A percentile compares a stretch with the other conserved stretches of the same genome.
phyloP scores from a whole-genome alignment of 345 rosid species.

The Turritis glabra region DNA sequence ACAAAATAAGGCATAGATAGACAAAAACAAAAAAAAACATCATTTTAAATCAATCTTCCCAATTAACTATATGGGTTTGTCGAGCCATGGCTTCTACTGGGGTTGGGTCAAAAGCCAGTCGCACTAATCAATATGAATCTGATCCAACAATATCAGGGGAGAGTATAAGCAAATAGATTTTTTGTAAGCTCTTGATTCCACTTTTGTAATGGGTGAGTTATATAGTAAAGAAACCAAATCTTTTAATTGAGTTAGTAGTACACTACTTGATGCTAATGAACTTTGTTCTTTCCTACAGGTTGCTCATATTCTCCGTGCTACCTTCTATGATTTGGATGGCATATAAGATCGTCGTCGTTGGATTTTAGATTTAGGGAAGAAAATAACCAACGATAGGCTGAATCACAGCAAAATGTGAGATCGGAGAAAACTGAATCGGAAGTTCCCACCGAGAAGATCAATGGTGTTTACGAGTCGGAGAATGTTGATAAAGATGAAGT shows the following conservation, averaged over 20 bases:
- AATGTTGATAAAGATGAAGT: conserved; percentile 21
- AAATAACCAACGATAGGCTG: too few relatives aligned
- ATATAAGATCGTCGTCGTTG: too few relatives aligned
- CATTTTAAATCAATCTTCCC: too few relatives aligned
- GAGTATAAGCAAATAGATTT: not conserved
- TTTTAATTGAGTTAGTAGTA: not conserved
- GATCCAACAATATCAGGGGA: conserved; percentile 88
- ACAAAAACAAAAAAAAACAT: too few relatives aligned
- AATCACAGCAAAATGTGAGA: too few relatives aligned
- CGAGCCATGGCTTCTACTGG: conserved; percentile 52
- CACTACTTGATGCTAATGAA: conserved; percentile 10
- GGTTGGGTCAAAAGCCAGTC: conserved; percentile 42
- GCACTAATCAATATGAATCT: conserved; percentile 63
- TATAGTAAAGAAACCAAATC: not conserved
- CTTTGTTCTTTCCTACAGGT: conserved; percentile 46
- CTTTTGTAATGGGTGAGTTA: not conserved
- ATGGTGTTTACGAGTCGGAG: conserved; percentile 25
- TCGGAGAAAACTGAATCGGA: too few relatives aligned
- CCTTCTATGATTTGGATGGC: too few relatives aligned
- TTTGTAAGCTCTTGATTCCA: conserved; percentile 4
- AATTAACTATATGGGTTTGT: conserved; percentile 37
- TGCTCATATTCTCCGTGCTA: conserved; percentile 91
- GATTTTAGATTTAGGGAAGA: too few relatives aligned
- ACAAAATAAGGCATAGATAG: too few relatives aligned
- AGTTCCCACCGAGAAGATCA: not conserved